These are phyloP conservation scores for Iberis pinnata DNA, from an alignment of 345 rosid genomes.

Conservation along the genomic window DNA sequence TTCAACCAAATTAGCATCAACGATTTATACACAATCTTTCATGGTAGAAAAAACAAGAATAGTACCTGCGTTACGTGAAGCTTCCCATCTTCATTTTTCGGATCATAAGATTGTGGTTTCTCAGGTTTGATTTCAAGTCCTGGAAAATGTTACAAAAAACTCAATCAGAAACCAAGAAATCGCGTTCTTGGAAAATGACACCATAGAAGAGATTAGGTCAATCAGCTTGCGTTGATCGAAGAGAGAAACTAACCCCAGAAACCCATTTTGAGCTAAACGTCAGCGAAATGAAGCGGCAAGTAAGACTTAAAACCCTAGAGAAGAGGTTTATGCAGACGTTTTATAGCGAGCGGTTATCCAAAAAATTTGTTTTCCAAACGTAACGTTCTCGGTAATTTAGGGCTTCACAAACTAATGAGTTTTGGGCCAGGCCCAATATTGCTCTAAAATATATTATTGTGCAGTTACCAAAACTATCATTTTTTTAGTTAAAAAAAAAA, in stretches of 20 bases:
- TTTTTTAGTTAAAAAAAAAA: too few species aligned
- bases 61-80: constrained; percentile 79
- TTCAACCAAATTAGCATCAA: neutral
- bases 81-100: constrained; percentile 50
- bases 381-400: too few species aligned
- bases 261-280: constrained; percentile 34
- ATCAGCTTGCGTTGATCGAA: neutral
- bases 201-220: neutral
- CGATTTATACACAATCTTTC: neutral
- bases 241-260: constrained; percentile 54
- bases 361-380: too few species aligned
- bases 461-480: too few species aligned
- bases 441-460: too few species aligned
- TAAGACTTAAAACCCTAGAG: constrained; percentile 43
- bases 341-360: too few species aligned
- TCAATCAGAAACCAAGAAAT: neutral
- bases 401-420: too few species aligned
- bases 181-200: neutral
- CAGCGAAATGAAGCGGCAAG: neutral
- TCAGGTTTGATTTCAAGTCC: constrained; percentile 91
- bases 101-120: constrained; percentile 54
- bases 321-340: neutral
- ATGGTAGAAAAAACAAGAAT: neutral
- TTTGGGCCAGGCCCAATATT: too few species aligned
- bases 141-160: neutral